A percentile compares a stretch with the other conserved stretches of the same genome.
Conservation (phyloP, 2,329 filamentous ascomycete genomes). For the Passalora sequoiae region DNA sequence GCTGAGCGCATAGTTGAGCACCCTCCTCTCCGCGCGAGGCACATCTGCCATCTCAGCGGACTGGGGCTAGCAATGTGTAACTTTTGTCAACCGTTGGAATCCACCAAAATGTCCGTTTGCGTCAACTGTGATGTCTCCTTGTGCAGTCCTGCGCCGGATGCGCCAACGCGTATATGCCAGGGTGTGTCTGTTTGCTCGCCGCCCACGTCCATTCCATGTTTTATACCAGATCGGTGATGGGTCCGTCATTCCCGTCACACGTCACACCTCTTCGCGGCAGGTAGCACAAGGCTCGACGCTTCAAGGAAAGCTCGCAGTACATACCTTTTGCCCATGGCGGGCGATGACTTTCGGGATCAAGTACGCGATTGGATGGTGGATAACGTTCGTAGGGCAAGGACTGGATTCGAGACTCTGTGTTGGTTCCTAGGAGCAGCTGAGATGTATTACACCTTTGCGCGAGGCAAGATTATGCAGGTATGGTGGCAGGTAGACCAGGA, state of each 20-base stretch:
- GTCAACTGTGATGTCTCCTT: constrained; percentile 3
- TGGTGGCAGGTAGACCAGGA: neutral
- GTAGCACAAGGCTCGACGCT: constrained; percentile 9
- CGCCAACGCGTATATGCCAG: constrained; percentile 4
- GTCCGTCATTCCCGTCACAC: constrained; percentile 7
- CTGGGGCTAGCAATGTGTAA: constrained; percentile 2
- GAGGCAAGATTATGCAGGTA: neutral
- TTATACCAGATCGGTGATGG: constrained; percentile 2
- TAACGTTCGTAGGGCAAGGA: neutral
- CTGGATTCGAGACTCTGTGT: neutral
- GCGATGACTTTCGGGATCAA: constrained; percentile 9
- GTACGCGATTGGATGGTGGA: neutral
- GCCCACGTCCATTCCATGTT: neutral
- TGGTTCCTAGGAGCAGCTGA: no score
- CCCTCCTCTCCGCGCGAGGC: constrained; percentile 19
- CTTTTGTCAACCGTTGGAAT: neutral
- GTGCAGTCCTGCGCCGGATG: neutral
- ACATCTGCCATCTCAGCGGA: constrained; percentile 22
- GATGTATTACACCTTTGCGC: no score
- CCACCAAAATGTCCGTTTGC: neutral
- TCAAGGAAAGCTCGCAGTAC: constrained; percentile 12
- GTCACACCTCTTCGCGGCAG: constrained; percentile 10
- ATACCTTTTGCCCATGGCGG: constrained; percentile 31
- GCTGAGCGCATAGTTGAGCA: constrained; percentile 23
- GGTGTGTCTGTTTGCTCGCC: constrained; percentile 3